These are phyloP conservation scores for Aureobasidium pullulans DNA, from an alignment of 2,329 filamentous ascomycete species.

Conservation along the genomic window DNA sequence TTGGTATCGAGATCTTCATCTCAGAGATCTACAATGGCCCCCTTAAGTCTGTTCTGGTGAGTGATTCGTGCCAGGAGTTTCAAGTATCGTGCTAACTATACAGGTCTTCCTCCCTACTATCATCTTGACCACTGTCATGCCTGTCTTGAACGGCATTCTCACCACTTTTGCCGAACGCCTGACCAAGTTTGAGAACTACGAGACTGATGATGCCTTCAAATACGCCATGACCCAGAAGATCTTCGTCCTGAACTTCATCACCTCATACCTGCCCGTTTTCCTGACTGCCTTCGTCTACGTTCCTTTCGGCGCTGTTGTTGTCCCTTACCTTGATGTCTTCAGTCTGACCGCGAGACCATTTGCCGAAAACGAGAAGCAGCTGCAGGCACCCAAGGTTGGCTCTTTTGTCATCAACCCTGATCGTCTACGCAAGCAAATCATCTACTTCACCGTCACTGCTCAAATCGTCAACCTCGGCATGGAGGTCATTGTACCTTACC, in stretches of 20 bases:
- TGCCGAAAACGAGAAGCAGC: constrained; percentile 65
- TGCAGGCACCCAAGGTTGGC: constrained; percentile 48
- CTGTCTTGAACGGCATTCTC: constrained; percentile 67
- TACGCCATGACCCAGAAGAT: constrained; percentile 84
- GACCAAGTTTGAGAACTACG: constrained; percentile 85
- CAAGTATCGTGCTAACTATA: constrained; percentile 37
- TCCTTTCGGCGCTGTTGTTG: constrained; percentile 75
- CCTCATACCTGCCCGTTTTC: constrained; percentile 86
- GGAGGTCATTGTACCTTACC: constrained; percentile 76
- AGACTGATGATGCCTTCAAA: constrained; percentile 76
- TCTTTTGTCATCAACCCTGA: constrained; percentile 74
- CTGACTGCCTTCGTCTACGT: constrained; percentile 92
- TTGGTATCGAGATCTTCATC: constrained; percentile 92
- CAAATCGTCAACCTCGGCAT: constrained; percentile 82
- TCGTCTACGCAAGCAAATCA: constrained; percentile 81
- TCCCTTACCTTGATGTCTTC: constrained; percentile 82
- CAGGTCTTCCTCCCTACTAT: constrained; percentile 75
- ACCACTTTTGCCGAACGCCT: constrained; percentile 69
- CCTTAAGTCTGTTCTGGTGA: constrained; percentile 68
- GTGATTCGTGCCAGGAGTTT: constrained; percentile 36
- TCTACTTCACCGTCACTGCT: constrained; percentile 91
- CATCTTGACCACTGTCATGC: constrained; percentile 73
- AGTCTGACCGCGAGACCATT: constrained; percentile 65
- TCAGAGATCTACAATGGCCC: constrained; percentile 88
- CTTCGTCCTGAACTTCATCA: constrained; percentile 94